phyloP scores from a whole-genome alignment of 1,284 basidiomycete species.

The Pterulicium gracile region DNA sequence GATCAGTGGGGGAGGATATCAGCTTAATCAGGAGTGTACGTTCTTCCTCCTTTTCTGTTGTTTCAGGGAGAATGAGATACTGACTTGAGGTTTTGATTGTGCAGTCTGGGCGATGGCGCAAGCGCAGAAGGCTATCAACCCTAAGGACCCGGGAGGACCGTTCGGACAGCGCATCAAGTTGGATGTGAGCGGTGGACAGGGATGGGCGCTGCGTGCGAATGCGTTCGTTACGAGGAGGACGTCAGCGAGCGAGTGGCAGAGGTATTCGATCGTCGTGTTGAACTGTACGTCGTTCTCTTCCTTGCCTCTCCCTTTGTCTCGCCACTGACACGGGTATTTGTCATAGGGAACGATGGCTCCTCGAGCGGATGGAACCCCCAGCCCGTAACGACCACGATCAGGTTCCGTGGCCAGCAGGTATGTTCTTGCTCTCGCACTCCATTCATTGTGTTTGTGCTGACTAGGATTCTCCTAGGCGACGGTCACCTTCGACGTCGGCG shows the following conservation, averaged over 20 bases:
- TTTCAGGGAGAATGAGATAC: too few species aligned
- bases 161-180: slow-evolving; percentile 58
- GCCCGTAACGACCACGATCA: slow-evolving; percentile 53
- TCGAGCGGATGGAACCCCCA: slow-evolving; percentile 48
- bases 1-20: slow-evolving; percentile 50
- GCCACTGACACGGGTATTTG: background rate
- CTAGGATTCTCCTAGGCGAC: slow-evolving; percentile 29
- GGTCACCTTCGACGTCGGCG: slow-evolving; percentile 59
- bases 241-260: slow-evolving; percentile 43
- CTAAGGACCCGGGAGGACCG: slow-evolving; percentile 55
- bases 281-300: slow-evolving; percentile 31
- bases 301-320: slow-evolving; percentile 6
- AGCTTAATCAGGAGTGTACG: slow-evolving; percentile 63
- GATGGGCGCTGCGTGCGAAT: slow-evolving; percentile 49
- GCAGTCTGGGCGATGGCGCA: slow-evolving; percentile 67
- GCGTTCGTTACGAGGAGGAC: slow-evolving; percentile 54
- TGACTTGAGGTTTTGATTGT: background rate
- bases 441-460: background rate
- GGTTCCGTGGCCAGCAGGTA: slow-evolving; percentile 60
- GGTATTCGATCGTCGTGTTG: slow-evolving; percentile 60
- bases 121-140: slow-evolving; percentile 60
- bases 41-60: slow-evolving; percentile 1
- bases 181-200: slow-evolving; percentile 41
- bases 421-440: slow-evolving; percentile 8
- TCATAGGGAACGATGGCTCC: slow-evolving; percentile 37